These are phyloP conservation scores for Euphorbia corollata DNA, from an alignment of 441 rosid genomes.

Conservation along the genomic window DNA sequence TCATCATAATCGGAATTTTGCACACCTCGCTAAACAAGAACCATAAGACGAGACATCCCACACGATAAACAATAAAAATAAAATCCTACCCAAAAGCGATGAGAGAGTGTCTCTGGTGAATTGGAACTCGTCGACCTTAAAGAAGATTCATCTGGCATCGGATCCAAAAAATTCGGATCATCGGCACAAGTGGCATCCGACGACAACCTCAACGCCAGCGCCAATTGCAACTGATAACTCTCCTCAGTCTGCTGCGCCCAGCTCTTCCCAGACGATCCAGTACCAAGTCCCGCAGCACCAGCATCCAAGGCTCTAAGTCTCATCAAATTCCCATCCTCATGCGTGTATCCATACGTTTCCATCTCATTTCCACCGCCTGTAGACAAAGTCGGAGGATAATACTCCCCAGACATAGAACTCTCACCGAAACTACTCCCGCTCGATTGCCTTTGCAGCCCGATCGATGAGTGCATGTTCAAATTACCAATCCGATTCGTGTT, in stretches of 20 bases:
- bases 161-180: constrained; percentile 89
- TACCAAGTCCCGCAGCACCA: constrained; percentile 23
- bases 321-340: constrained; percentile 47
- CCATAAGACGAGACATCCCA: not conserved
- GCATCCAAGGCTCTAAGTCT: constrained; percentile 35
- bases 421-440: constrained; percentile 97
- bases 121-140: constrained; percentile 40
- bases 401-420: constrained; percentile 90
- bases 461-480: constrained; percentile 39
- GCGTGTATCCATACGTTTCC: constrained; percentile 50
- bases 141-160: constrained; percentile 60
- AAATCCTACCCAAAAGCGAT: constrained; percentile 76
- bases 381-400: constrained; percentile 52
- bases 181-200: constrained; percentile 83
- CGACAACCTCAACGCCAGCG: constrained; percentile 78
- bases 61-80: not conserved
- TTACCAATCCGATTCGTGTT: constrained; percentile 36
- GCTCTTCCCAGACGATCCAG: constrained; percentile 60
- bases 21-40: not conserved
- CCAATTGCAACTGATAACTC: constrained; percentile 97
- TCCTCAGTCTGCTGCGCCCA: constrained; percentile 99
- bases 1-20: not conserved
- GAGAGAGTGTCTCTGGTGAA: constrained; percentile 66
- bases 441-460: constrained; percentile 79
- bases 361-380: constrained; percentile 53